Evolutionary conservation across 352 stramenopile genomes (phyloP).

Genomic region (Pythium apleroticum): DNA sequence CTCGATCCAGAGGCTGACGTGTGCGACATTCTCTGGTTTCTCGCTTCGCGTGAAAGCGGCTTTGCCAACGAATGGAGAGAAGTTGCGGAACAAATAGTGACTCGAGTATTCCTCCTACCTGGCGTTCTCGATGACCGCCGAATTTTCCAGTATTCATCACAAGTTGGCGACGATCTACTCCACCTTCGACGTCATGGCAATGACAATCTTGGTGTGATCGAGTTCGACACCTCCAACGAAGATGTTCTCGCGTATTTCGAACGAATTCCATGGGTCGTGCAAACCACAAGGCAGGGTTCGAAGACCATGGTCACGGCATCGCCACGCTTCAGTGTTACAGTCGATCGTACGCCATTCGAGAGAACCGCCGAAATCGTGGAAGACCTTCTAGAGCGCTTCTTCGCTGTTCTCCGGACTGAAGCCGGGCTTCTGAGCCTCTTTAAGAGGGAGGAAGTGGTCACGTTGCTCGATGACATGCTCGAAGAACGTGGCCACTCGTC

Average conservation of each 20-base stretch:
- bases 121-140: constrained; percentile 7
- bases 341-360: neutral
- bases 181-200: neutral
- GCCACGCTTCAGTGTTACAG: neutral
- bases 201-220: neutral
- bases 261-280: constrained; percentile 2
- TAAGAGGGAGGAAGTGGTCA: constrained; percentile 9
- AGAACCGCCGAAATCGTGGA: neutral
- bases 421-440: neutral
- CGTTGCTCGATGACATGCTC: constrained; percentile 9
- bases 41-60: neutral
- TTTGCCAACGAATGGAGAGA: constrained; percentile 15
- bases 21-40: constrained; percentile 24
- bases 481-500: constrained; percentile 3
- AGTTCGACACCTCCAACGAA: neutral
- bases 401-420: constrained; percentile 13
- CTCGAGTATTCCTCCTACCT: constrained; percentile 9
- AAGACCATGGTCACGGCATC: neutral
- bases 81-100: constrained; percentile 6
- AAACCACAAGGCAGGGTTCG: neutral
- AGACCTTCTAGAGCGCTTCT: constrained; percentile 14
- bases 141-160: constrained; percentile 17
- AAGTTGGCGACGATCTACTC: constrained; percentile 4
- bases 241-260: constrained; percentile 1
- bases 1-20: constrained; percentile 11